Evolutionary conservation across 495 filamentous ascomycete species (phyloP), one percentile per base, ranked within the genome.

Genomic region (Xeromyces bisporus): DNA sequence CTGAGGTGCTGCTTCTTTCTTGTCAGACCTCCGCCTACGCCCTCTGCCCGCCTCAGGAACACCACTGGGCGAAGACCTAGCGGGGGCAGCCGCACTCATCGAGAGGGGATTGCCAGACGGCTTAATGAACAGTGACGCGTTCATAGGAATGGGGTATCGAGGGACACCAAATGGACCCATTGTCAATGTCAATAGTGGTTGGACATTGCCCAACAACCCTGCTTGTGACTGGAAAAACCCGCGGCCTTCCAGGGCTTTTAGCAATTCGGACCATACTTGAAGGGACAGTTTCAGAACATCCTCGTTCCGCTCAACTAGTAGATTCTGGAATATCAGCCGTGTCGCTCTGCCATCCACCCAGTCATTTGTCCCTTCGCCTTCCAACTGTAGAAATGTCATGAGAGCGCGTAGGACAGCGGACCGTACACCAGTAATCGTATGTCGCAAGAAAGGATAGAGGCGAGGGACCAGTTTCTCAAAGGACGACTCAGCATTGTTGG

Each of bases 371-470:
- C 77, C 79, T 31, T 77, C 70, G 28, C 76, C 81, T 36, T 80
- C 75, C 12, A 97, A 77, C 40, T 79, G 74, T 35, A 91, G 64
- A 53, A 97, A 97, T 0, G 87, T 96, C 46, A 87, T 72, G 8
- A 97, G 67, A 31, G 89, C 89, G 29, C 92, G 75, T 9, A 97
- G 65, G 13, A 96, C 91, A 4, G 89, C 89, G 23, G 82, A 78
- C 18, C 89, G 80, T 29, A 97, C 89, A 35, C 75, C 91, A 6
- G 83, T 93, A 43, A 97, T 96, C 6, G 91, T 96, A 49, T 97
- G 89, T 21, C 89, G 78, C 15, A 97, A 60, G 61, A 97, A 97
- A 1, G 89, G 87, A 45, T 93, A 97, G 15, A 97, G 71, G 29
- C 89, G 72, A 26, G 89, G 89, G 15, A 97, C 91, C 25, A 97